These are phyloP conservation scores for Xanthoconium separans DNA, from an alignment of 1,284 basidiomycete genomes.

Conservation along the genomic window DNA sequence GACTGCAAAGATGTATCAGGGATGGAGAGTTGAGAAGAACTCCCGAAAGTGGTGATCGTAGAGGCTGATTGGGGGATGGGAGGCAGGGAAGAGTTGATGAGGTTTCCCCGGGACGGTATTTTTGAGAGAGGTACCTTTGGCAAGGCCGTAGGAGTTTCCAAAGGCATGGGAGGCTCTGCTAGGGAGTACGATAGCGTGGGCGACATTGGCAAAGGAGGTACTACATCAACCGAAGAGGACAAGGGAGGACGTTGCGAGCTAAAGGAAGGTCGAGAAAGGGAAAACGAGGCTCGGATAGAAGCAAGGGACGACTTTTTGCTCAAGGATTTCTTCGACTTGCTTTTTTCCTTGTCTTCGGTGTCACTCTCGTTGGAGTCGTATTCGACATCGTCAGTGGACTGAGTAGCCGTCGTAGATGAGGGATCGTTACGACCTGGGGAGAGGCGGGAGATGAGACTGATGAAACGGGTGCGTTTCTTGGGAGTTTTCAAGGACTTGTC, in stretches of 20 bases:
- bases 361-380: conserved; percentile 31
- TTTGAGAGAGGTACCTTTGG: conserved; percentile 19
- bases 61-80: conserved; percentile 33
- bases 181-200: conserved; percentile 15
- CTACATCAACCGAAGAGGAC: conserved; percentile 16
- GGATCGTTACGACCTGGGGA: conserved; percentile 29
- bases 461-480: conserved; percentile 33
- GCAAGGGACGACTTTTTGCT: conserved; percentile 31
- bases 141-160: conserved; percentile 2
- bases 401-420: conserved; percentile 1
- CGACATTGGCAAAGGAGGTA: conserved; percentile 28
- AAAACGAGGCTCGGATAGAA: conserved; percentile 32
- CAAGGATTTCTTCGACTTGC: conserved; percentile 19
- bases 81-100: conserved; percentile 14
- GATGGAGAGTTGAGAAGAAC: conserved; percentile 25
- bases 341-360: conserved; percentile 13
- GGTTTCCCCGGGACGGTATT: conserved; percentile 22
- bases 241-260: conserved; percentile 26
- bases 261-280: conserved; percentile 32
- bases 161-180: background rate
- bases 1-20: conserved; percentile 11
- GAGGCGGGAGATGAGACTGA: conserved; percentile 32
- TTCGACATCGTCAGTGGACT: conserved; percentile 10
- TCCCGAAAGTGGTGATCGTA: conserved; percentile 26
- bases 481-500: conserved; percentile 26